Base-by-base conservation (phyloP, 2,329 filamentous ascomycete species). In the Chaetomium olivaceum region DNA sequence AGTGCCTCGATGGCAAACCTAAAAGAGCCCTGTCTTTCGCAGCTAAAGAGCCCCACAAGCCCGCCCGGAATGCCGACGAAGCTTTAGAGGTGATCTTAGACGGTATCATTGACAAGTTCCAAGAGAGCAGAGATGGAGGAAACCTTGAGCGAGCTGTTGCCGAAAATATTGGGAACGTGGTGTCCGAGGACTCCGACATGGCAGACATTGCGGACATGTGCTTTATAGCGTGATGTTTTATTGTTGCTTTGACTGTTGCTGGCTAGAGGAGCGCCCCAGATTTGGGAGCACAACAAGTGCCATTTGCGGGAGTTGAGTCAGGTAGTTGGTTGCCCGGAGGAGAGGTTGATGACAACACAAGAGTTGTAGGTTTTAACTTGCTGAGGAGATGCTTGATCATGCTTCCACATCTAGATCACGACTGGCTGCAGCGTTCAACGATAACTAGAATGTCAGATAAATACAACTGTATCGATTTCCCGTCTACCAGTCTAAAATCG, bases 21-120 rank as follows among this genome's bases (percentile, higher is more conserved):
- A 57, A 21, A 2, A 48, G 43, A 4, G 19, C 9, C n/a, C 25
- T 21, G 2, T 29, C 9, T 2, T 5, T n/a, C 7, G 19, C 46
- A 25, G 33, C 21, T 3, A 58, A 54, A 46, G 46, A 60, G 21
- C n/a, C 50, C 4, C 9, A 33, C 3, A 60, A 12, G 6, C 6
- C 56, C 4, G 46, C 33, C 11, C 29, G 27, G n/a, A 58, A 55
- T 25, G 51, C 59, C 1, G 62, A 65, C 21, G 62, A 63, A 3
- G 62, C 62, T 21, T 19, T 65, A 25, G 60, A 65, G 31, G 60
- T 46, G 3, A 39, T 67, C 4, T 50, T 67, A 25, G 60, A 65
- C 56, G 46, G 51, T 1, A 60, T 65, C 19, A 59, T 67, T 3
- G 6, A 21, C 51, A 56, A 19, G 7, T 9, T 64, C 36, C 54